Conservation (phyloP, 805 yeast species). For the Suhomyces sp. region DNA sequence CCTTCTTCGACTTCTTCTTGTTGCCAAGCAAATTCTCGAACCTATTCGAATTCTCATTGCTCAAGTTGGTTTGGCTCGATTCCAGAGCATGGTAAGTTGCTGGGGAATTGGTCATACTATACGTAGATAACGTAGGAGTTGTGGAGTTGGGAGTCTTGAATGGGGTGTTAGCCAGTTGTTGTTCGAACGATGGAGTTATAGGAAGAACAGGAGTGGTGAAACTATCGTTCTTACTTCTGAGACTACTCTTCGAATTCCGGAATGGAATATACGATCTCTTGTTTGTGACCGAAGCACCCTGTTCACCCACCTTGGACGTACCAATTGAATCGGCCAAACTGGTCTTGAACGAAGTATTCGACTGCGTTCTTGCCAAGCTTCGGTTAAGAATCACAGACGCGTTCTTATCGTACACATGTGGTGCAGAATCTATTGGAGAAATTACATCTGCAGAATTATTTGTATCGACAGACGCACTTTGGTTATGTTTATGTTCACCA, state of each 20-base stretch:
- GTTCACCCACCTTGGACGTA: constrained; percentile 16
- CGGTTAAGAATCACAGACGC: constrained; percentile 73
- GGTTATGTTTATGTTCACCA: constrained; percentile 34
- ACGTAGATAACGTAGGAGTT: constrained; percentile 11
- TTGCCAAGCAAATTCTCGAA: constrained; percentile 28
- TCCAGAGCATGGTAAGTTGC: neutral
- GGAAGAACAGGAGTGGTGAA: constrained; percentile 24
- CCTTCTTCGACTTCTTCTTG: constrained; percentile 22
- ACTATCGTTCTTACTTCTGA: constrained; percentile 9
- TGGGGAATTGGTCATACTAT: constrained; percentile 5
- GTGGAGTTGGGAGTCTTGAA: constrained; percentile 14
- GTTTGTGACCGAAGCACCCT: constrained; percentile 12
- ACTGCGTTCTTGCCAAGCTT: constrained; percentile 70
- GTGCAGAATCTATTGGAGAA: constrained; percentile 66
- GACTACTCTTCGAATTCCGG: constrained; percentile 28
- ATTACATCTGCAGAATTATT: constrained; percentile 42
- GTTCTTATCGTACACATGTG: constrained; percentile 75
- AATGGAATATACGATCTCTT: constrained; percentile 44
- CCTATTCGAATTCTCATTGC: constrained; percentile 18
- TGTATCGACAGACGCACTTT: constrained; percentile 63
- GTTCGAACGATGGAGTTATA: constrained; percentile 21
- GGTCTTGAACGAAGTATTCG: constrained; percentile 75
- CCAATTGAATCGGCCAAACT: constrained; percentile 66
- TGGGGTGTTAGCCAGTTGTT: constrained; percentile 12
- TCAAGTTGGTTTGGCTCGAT: constrained; percentile 2